Conservation (phyloP, 768 basidiomycete species). For the Phylloporus scabripes region DNA sequence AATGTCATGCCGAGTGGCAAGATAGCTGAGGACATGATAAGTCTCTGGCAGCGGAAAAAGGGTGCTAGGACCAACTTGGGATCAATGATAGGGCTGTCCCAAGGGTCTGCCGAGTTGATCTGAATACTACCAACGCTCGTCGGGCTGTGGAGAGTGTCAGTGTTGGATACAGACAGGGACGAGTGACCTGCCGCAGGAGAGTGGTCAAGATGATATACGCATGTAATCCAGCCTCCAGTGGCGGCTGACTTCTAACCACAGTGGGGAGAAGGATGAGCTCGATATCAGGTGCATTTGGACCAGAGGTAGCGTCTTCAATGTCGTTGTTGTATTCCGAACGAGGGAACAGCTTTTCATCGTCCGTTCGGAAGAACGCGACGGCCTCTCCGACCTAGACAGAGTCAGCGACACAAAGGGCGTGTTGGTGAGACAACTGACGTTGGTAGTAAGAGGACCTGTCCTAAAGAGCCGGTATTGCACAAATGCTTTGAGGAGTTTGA, state of each 20-base stretch:
- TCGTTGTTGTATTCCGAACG: conserved; percentile 22
- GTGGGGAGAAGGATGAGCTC: conserved; percentile 22
- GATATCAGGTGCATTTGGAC: conserved; percentile 26
- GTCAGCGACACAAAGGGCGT: neutral
- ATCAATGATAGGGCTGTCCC: conserved; percentile 40
- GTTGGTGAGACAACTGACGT: conserved; percentile 33
- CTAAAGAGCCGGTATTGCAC: conserved; percentile 40
- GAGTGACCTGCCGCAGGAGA: conserved; percentile 22
- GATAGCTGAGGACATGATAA: conserved; percentile 32
- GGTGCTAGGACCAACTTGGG: conserved; percentile 32
- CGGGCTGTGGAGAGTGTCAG: conserved; percentile 29
- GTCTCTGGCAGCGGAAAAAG: neutral
- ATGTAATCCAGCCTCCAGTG: conserved; percentile 5
- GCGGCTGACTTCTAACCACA: neutral
- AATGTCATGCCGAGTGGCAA: conserved; percentile 38
- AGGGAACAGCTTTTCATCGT: conserved; percentile 30
- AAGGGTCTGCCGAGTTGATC: conserved; percentile 38
- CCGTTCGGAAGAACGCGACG: conserved; percentile 30
- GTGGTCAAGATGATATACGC: conserved; percentile 16
- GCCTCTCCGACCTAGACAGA: conserved; percentile 23
- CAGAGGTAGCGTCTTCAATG: conserved; percentile 29
- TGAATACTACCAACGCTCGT: conserved; percentile 38
- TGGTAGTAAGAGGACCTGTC: conserved; percentile 48
- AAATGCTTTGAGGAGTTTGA: conserved; percentile 31
- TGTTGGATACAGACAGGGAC: neutral